These are phyloP conservation scores for Aureobasidium subglaciale DNA, from an alignment of 2,329 filamentous ascomycete species.

Conservation along the genomic window DNA sequence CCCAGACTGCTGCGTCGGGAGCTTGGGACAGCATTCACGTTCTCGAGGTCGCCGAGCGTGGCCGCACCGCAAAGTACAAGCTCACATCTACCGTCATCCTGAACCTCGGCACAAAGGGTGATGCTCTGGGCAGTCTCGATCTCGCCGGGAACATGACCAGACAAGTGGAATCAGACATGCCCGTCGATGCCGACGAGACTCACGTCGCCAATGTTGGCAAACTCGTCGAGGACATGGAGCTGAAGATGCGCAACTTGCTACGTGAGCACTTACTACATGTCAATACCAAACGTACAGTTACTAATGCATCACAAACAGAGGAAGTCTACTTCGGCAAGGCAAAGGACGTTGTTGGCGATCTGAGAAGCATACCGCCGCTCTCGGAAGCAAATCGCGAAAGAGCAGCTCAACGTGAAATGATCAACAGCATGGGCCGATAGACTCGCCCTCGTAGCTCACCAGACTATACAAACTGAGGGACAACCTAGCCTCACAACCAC, in stretches of 20 bases:
- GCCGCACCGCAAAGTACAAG: constrained; percentile 87
- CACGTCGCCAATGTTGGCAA: constrained; percentile 94
- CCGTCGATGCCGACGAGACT: constrained; percentile 46
- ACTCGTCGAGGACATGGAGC: constrained; percentile 97
- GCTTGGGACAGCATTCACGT: constrained; percentile 99
- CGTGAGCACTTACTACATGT: constrained; percentile 38
- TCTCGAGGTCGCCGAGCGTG: constrained; percentile 79
- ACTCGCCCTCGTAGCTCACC: not conserved
- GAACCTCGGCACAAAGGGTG: constrained; percentile 64
- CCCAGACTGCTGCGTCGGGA: constrained; percentile 49
- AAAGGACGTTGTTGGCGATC: constrained; percentile 93
- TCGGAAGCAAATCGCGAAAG: constrained; percentile 79
- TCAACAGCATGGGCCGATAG: constrained; percentile 45
- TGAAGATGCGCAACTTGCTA: constrained; percentile 96
- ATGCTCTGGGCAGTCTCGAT: constrained; percentile 75
- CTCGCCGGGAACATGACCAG: constrained; percentile 96
- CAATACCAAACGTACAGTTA: not conserved
- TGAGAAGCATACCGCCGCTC: constrained; percentile 77
- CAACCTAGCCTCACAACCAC: no score
- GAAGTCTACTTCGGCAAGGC: constrained; percentile 99
- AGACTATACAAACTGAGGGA: not conserved
- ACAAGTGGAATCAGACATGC: constrained; percentile 86
- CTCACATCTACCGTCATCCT: constrained; percentile 95
- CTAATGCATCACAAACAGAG: constrained; percentile 41
- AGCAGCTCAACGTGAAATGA: constrained; percentile 82